These are phyloP conservation scores for Verticillium albo-atrum DNA, from an alignment of 2,329 filamentous ascomycete species.

Conservation along the genomic window DNA sequence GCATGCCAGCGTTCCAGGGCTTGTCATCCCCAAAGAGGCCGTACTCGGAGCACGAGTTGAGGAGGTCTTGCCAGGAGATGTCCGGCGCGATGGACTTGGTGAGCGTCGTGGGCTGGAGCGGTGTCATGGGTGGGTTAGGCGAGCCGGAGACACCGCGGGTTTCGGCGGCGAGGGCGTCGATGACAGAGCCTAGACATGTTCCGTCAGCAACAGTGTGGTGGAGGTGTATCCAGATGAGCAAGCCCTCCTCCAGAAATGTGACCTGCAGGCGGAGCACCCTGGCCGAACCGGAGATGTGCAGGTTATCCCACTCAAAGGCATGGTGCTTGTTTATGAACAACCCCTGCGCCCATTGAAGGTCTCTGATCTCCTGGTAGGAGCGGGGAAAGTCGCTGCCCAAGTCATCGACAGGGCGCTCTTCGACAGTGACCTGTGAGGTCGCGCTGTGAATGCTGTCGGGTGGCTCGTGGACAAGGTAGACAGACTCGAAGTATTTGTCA, in stretches of 20 bases:
- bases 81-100: slow-evolving; percentile 9
- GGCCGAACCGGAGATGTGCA: background rate
- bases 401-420: background rate
- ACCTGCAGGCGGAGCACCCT: slow-evolving; percentile 20
- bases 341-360: background rate
- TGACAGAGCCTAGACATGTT: slow-evolving; percentile 30
- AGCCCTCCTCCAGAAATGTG: slow-evolving; percentile 32
- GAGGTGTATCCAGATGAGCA: slow-evolving; percentile 34
- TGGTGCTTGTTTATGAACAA: background rate
- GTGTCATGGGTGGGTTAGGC: slow-evolving; percentile 8
- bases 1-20: slow-evolving; percentile 24
- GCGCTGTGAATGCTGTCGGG: background rate
- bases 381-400: background rate
- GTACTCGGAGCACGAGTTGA: slow-evolving; percentile 33
- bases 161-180: slow-evolving; percentile 31
- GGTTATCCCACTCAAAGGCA: background rate
- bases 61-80: slow-evolving; percentile 17
- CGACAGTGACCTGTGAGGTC: background rate
- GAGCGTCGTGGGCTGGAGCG: background rate
- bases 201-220: slow-evolving; percentile 39
- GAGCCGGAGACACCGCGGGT: slow-evolving; percentile 22
- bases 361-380: background rate
- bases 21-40: slow-evolving; percentile 21
- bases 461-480: background rate
- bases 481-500: background rate